Evolutionary conservation across 805 yeast species (phyloP).

Genomic region (Nakazawaea siamensis): DNA sequence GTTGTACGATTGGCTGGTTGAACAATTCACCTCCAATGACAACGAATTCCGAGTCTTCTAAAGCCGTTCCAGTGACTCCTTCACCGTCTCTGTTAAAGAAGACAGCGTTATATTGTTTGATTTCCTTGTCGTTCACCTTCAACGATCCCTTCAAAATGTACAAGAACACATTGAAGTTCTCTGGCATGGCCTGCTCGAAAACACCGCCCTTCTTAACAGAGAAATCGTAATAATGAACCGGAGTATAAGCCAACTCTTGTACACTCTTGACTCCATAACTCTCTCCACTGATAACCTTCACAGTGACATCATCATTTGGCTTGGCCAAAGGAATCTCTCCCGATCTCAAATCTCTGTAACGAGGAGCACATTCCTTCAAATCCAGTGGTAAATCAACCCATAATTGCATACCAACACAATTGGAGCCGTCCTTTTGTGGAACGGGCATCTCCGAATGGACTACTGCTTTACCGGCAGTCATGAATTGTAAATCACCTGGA

Average conservation of each 20-base stretch:
- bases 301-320: slow-evolving; percentile 54
- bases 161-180: slow-evolving; percentile 58
- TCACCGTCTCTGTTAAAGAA: slow-evolving; percentile 71
- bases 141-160: slow-evolving; percentile 60
- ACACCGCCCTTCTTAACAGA: slow-evolving; percentile 56
- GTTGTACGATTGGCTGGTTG: slow-evolving; percentile 72
- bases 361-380: slow-evolving; percentile 56
- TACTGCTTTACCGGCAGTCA: slow-evolving; percentile 89
- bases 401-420: slow-evolving; percentile 62
- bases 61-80: slow-evolving; percentile 41
- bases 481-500: slow-evolving; percentile 84
- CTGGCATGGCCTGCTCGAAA: slow-evolving; percentile 52
- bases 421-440: slow-evolving; percentile 35
- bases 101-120: slow-evolving; percentile 40
- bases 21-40: slow-evolving; percentile 70
- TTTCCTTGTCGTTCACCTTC: slow-evolving; percentile 27
- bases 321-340: slow-evolving; percentile 64
- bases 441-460: slow-evolving; percentile 86
- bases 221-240: slow-evolving; percentile 66
- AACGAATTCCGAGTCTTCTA: slow-evolving; percentile 53
- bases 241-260: slow-evolving; percentile 74
- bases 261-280: slow-evolving; percentile 69
- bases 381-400: slow-evolving; percentile 80
- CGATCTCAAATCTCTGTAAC: slow-evolving; percentile 69
- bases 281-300: slow-evolving; percentile 72